Percentiles rank a stretch among this genome's conserved stretches.
Conservation (phyloP, 75 land plant species). For the Pseudotsuga menziesii region DNA sequence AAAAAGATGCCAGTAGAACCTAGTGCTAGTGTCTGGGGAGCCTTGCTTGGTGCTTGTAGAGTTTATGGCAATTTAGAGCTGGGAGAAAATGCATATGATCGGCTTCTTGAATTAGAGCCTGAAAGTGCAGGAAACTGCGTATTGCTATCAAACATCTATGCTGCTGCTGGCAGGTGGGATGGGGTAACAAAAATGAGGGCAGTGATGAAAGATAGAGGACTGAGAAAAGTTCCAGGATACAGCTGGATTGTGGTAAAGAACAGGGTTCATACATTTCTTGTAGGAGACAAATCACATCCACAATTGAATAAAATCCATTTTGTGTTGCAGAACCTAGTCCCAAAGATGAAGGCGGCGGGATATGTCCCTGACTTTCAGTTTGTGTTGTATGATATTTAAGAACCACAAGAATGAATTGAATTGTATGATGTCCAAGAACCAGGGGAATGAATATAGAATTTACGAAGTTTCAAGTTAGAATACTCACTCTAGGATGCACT, state of each 20-base stretch:
- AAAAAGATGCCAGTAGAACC: conserved; percentile 17
- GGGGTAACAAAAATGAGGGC: conserved; percentile 6
- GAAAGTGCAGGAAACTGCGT: conserved; percentile 11
- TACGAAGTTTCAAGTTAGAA: background rate
- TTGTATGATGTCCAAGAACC: background rate
- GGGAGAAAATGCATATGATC: conserved; percentile 10
- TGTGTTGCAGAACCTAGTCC: background rate
- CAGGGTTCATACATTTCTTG: background rate
- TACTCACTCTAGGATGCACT: background rate
- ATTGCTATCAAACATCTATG: conserved; percentile 17
- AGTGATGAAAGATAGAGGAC: conserved; percentile 2
- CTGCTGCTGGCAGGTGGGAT: conserved; percentile 13
- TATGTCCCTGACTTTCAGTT: background rate
- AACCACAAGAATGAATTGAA: background rate
- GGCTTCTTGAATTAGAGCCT: conserved; percentile 7
- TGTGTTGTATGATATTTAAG: background rate
- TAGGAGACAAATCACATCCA: conserved; percentile 1
- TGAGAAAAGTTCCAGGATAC: conserved; percentile 11
- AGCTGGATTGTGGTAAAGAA: conserved; percentile 8
- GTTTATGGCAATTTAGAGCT: conserved; percentile 16
- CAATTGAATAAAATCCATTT: background rate
- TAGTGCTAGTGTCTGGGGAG: conserved; percentile 12
- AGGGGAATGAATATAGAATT: background rate
- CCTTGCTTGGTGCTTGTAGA: conserved; percentile 21
- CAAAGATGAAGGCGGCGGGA: background rate